phyloP scores from a whole-genome alignment of 106 monocot genomes.

The Apostasia shenzhenica region DNA sequence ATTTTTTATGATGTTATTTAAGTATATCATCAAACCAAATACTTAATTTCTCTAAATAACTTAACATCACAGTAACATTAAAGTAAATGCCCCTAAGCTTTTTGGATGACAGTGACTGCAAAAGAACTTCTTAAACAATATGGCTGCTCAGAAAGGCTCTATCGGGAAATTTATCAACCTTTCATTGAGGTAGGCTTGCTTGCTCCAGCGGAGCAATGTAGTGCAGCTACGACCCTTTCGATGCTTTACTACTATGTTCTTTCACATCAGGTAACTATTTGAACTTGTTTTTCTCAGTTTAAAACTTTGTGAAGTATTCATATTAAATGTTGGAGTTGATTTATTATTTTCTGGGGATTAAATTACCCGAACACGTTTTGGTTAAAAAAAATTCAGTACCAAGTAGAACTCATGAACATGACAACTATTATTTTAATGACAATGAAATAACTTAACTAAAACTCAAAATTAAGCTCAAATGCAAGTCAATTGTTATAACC shows the following conservation, averaged over 20 bases:
- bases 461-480: no score
- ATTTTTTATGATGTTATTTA: no score
- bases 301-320: not conserved
- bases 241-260: slow-evolving; percentile 63
- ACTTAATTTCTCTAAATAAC: no score
- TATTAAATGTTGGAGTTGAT: not conserved
- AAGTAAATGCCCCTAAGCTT: not conserved
- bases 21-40: no score
- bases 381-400: no score
- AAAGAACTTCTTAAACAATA: slow-evolving; percentile 60
- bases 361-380: no score
- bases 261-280: slow-evolving; percentile 47
- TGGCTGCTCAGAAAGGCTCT: slow-evolving; percentile 67
- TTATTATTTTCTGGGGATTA: not conserved
- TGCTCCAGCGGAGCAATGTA: slow-evolving; percentile 63
- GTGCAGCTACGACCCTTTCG: slow-evolving; percentile 66
- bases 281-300: not conserved
- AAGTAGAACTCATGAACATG: no score
- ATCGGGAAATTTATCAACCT: slow-evolving; percentile 40
- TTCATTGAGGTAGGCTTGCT: slow-evolving; percentile 57
- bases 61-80: no score
- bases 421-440: no score
- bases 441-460: no score
- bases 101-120: slow-evolving; percentile 61
- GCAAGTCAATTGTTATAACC: no score